Base-by-base conservation (phyloP, 2,329 filamentous ascomycete species). In the Aspergillus ustus region DNA sequence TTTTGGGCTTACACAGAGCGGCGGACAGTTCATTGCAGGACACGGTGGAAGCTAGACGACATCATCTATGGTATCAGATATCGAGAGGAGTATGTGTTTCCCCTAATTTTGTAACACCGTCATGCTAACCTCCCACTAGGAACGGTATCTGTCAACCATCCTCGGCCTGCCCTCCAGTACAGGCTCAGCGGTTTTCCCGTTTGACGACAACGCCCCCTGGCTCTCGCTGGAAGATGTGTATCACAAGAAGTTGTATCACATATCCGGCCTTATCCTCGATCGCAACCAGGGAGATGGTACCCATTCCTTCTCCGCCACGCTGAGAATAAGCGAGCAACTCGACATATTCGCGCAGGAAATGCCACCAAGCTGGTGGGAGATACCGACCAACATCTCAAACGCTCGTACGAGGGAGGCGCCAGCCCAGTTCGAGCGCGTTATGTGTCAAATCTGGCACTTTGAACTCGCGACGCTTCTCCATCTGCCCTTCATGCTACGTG, bases 361-460 rank as follows among this genome's bases (percentile, higher is more conserved):
- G 52, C 25, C 52, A 19, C 20, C 37, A 17, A 4, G 2, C 52
- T 56, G 52, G 52, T 56, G 52, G 52, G 43, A 45, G 9, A 45
- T 46, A 7, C 52, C 40, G 6, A 17, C 20, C n/a, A n/a, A 20
- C 22, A 46, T 56, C 3, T 8, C 9, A 17, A 48, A 1, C 52
- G 34, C 8, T 4, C 40, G 51, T 1, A 53, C 51, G 9, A 43
- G 22, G 40, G 51, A 53, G 22, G 17, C 51, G 5, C 25, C 51
- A 7, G 31, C 31, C 51, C 29, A 53, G n/a, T 53, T 53, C 34
- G 51, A 56, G 52, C 37, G 52, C 1, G 29, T 56, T 20, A 56
- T 56, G 52, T 46, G 37, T 17, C 52, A 56, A 56, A 56, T 56
- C 43, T 46, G 43, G 40, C 52, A 56, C 20, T 46, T 56, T 29